Base-by-base conservation (phyloP, 2,329 filamentous ascomycete species). In the Acephala macrosclerotiorum region DNA sequence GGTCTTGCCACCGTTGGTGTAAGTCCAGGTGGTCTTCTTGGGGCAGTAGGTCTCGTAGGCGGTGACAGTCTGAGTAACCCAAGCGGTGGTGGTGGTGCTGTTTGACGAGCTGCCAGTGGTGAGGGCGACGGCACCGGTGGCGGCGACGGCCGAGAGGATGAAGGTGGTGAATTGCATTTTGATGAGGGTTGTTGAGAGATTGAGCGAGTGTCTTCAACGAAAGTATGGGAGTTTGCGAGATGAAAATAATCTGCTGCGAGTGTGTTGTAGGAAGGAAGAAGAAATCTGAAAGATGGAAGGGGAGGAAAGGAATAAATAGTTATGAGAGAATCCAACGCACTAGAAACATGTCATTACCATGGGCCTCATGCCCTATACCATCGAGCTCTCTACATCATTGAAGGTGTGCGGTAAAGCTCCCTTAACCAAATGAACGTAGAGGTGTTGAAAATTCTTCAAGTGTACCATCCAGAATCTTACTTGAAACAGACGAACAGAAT, bases 91-190 rank as follows among this genome's bases (percentile, higher is more conserved):
- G 16, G 45, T 60, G 57, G 25, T 60, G 49, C 58, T 25, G 25
- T 33, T 55, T 12, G 45, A 61, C 56, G 35, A 56, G 49, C 53
- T 36, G 25, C 60, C 20, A 35, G 53, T 53, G 22, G 29, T 47
- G 60, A 33, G 49, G 55, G 58, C 53, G 45, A 60, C 58, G 18
- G 64, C 58, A 45, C 59, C 56, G 36, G 42, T 35, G 38, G 60
- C 60, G 49, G 42, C 35, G 40, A 58, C 33, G 53, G 64, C 60
- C 57, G 64, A 47, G 58, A 70, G 36, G 67, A 73, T 14, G 66
- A 70, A 29, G 18, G 72, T 67, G n/a, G 74, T 68, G 20, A 76
- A 70, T 35, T 76, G 72, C 51, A 72, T 76, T 57, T 77, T 69
- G 18, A 75, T 51, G 38, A 33, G 73, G 71, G 16, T 66, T 61